Evolutionary conservation across 2,329 filamentous ascomycete species (phyloP), one percentile per base, ranked within the genome.

Genomic region (Blastomyces parvus): DNA sequence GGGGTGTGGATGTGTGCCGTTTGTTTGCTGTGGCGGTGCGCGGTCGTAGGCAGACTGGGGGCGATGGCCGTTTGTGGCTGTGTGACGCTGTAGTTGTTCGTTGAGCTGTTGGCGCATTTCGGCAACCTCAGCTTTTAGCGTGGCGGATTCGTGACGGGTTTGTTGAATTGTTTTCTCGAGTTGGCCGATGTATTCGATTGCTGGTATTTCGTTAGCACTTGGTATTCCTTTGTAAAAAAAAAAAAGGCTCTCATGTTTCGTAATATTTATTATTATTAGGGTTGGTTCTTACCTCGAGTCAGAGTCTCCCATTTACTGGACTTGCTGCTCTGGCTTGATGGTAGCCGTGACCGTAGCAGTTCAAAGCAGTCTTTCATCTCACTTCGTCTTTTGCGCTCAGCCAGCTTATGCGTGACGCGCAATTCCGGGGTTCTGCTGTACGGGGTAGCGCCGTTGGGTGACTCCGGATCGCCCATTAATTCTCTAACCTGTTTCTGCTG

Each of bases 281-380:
- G 42, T 44, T 42, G 40, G 40, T 3, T 42, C 17, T 59, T 71
- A 79, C 78, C 77, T 74, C 77, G 71, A 30, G 78, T 80, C 25
- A 81, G 68, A 1, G 79, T 81, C 66, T 81, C 79, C 79, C 79
- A 81, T 71, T 81, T 81, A 69, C 79, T 81, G 8, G 79, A 81
- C 66, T 81, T 81, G 69, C 79, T 80, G 65, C 77, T 79, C 66
- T 80, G 78, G 62, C 71, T 75, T 19, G 77, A 72, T 3, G 79
- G 79, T 1, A 81, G 72, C 38, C 77, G 76, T 46, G 74, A 68
- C 38, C 79, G 74, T 53, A 81, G 68, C 25, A 74, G 70, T 67
- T 81, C 79, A 65, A 81, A 81, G 59, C 79, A 79, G 67, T 80
- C 78, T 64, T 81, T 81, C 79, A 81, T 81, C 66, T 81, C 79